A percentile compares a stretch with the other conserved stretches of the same genome.
phyloP scores from a whole-genome alignment of 129 eudicot species.

The Cynara cardunculus region DNA sequence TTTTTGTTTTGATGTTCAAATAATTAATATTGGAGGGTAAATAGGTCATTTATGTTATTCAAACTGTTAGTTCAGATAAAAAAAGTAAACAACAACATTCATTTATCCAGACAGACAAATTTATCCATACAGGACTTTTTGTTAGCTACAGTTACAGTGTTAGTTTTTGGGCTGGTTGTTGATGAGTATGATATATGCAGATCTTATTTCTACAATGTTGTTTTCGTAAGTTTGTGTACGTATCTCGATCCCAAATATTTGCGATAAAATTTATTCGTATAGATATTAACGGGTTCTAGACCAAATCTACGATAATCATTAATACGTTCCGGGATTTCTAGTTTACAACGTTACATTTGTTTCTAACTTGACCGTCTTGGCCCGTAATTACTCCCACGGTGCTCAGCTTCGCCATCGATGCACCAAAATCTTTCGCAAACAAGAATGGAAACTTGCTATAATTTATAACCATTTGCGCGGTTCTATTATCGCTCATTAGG shows the following conservation, averaged over 20 bases:
- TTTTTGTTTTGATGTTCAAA: too few relatives aligned
- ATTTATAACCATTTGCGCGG: conserved; percentile 45
- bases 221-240: background rate
- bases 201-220: too few relatives aligned
- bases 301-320: background rate
- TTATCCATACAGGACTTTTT: too few relatives aligned
- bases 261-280: conserved; percentile 10
- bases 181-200: background rate
- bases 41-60: too few relatives aligned
- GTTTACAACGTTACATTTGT: conserved; percentile 56
- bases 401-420: conserved; percentile 62
- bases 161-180: background rate
- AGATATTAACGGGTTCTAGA: background rate
- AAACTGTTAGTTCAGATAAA: too few relatives aligned
- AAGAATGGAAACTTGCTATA: conserved; percentile 53
- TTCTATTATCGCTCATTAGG: conserved; percentile 54
- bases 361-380: conserved; percentile 57
- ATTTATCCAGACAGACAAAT: too few relatives aligned
- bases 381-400: conserved; percentile 70
- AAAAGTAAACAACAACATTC: too few relatives aligned
- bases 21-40: too few relatives aligned
- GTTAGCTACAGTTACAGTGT: too few relatives aligned
- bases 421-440: conserved; percentile 54
- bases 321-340: conserved; percentile 15
- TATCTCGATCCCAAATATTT: background rate